These are phyloP conservation scores for Lentinula aciculospora DNA, from an alignment of 768 basidiomycete genomes.

Conservation along the genomic window DNA sequence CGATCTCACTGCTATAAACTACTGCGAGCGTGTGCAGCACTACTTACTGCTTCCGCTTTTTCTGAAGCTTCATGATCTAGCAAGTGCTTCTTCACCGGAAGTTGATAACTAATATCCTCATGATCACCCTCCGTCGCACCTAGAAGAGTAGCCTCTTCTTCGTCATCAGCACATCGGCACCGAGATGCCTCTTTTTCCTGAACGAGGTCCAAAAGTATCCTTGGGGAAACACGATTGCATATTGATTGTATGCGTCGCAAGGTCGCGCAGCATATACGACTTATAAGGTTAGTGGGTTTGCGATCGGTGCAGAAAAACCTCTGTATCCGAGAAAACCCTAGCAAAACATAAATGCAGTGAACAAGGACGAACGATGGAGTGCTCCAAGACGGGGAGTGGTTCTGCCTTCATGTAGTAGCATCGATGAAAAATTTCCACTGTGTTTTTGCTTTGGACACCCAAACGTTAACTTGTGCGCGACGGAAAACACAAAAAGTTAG, in stretches of 20 bases:
- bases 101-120: background rate
- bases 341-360: background rate
- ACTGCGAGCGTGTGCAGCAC: background rate
- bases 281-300: background rate
- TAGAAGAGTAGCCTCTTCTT: background rate
- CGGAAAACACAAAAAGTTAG: too few species aligned
- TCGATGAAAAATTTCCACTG: too few species aligned
- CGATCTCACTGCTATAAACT: background rate
- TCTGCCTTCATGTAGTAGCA: too few species aligned
- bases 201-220: background rate
- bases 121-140: background rate
- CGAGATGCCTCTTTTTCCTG: background rate
- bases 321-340: background rate
- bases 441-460: too few species aligned
- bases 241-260: background rate
- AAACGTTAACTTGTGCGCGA: too few species aligned
- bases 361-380: background rate
- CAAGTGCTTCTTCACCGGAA: background rate
- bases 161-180: background rate
- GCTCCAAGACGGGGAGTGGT: background rate
- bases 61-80: background rate
- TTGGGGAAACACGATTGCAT: conserved; percentile 1
- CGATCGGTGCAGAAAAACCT: background rate
- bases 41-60: background rate
- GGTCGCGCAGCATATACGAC: background rate